Conservation (phyloP, 129 eudicot species). For the Centella asiatica region DNA sequence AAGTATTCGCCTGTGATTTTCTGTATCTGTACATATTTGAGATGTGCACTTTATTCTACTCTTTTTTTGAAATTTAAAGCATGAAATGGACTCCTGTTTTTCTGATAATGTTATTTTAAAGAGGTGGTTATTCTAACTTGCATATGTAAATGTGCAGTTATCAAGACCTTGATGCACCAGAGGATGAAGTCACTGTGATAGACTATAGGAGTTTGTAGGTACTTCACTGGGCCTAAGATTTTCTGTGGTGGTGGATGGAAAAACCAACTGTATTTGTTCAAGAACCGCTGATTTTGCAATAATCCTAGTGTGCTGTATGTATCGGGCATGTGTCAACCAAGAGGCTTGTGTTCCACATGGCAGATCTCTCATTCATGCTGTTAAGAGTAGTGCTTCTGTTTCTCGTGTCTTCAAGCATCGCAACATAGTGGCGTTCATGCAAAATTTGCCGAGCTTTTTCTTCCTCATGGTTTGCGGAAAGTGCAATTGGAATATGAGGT, state of each 20-base stretch:
- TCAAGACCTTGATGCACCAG: slow-evolving; percentile 96
- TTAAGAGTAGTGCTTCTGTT: slow-evolving; percentile 2
- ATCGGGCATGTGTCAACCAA: not conserved
- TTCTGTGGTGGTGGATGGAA: not conserved
- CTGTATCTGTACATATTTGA: no score
- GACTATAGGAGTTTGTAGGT: slow-evolving; percentile 83
- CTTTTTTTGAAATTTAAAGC: no score
- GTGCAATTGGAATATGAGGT: no score
- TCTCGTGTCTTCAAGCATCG: not conserved
- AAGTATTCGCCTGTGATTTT: no score
- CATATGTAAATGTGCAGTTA: slow-evolving; percentile 48
- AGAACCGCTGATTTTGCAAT: slow-evolving; percentile 1
- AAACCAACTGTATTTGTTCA: not conserved
- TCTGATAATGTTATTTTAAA: not conserved
- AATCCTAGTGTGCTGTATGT: not conserved
- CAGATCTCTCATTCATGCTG: not conserved
- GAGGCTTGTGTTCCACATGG: not conserved
- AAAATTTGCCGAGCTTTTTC: not conserved
- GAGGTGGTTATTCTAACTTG: not conserved
- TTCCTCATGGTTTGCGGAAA: no score
- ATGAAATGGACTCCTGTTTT: not conserved
- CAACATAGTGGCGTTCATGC: not conserved
- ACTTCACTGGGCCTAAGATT: not conserved
- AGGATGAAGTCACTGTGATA: slow-evolving; percentile 95
- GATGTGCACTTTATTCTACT: no score